phyloP scores from a whole-genome alignment of 176 grass and related monocot species.

The Ensete ventricosum region DNA sequence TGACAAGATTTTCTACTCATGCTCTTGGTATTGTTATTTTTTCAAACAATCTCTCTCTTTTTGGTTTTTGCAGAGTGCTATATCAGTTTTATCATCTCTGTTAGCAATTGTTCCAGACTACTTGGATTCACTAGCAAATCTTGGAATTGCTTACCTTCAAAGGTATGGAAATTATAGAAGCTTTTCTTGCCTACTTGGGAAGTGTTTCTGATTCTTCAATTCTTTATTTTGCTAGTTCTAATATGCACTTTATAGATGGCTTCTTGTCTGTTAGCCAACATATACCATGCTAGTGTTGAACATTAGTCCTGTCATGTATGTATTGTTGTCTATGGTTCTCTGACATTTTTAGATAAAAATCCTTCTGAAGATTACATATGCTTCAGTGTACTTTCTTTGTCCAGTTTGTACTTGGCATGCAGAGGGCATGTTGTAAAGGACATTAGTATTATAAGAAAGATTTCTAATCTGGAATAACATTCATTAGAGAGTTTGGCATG shows the following conservation, averaged over 20 bases:
- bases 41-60: slow-evolving; percentile 1
- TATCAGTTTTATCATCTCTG: slow-evolving; percentile 90
- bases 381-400: background rate
- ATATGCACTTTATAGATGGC: background rate
- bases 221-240: background rate
- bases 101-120: slow-evolving; percentile 64
- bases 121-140: slow-evolving; percentile 83
- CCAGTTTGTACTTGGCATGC: background rate
- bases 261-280: too few species aligned
- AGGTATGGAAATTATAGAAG: slow-evolving; percentile 29
- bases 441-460: background rate
- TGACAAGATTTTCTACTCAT: background rate
- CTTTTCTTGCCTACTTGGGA: background rate
- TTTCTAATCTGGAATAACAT: background rate
- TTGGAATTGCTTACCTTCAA: slow-evolving; percentile 85
- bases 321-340: too few species aligned
- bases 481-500: background rate
- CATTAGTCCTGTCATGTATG: background rate
- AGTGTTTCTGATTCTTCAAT: background rate
- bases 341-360: too few species aligned
- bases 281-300: too few species aligned
- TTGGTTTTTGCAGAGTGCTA: slow-evolving; percentile 61
- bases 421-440: background rate
- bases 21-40: background rate
- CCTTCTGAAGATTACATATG: background rate